Percentiles rank a stretch among this genome's conserved stretches.
phyloP scores from a whole-genome alignment of 441 rosid species.

The Populus hybrid region DNA sequence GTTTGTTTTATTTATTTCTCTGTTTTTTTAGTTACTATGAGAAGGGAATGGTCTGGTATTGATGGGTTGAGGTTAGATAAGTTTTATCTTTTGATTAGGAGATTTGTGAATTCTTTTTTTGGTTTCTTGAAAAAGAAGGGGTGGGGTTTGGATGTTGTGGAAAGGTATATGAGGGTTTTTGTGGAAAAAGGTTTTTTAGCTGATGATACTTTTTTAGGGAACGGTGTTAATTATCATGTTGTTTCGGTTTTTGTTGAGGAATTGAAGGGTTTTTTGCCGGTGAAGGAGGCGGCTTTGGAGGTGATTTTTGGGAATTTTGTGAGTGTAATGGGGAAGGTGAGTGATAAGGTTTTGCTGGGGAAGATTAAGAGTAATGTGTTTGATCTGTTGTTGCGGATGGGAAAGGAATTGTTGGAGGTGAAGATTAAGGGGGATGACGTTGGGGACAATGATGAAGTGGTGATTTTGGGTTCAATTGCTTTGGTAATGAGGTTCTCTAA shows the following conservation, averaged over 20 bases:
- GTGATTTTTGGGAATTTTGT: conserved; percentile 47
- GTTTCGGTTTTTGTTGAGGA: conserved; percentile 73
- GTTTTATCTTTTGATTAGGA: conserved; percentile 77
- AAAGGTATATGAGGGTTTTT: conserved; percentile 42
- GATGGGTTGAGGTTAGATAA: conserved; percentile 82
- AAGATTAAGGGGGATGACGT: conserved; percentile 37
- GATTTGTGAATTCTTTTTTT: conserved; percentile 54
- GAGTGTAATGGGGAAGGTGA: conserved; percentile 43
- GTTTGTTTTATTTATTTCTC: conserved; percentile 59
- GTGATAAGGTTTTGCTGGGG: conserved; percentile 61
- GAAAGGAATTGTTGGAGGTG: conserved; percentile 47
- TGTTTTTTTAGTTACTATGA: conserved; percentile 72
- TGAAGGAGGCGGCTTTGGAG: conserved; percentile 44
- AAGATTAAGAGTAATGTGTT: conserved; percentile 74
- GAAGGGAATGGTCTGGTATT: conserved; percentile 90
- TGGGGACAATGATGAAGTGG: conserved; percentile 42
- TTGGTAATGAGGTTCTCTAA: conserved; percentile 51
- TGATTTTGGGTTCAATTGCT: conserved; percentile 56
- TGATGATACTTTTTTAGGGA: conserved; percentile 54
- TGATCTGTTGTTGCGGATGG: conserved; percentile 50
- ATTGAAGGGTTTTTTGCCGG: conserved; percentile 57
- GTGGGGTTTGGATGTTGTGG: conserved; percentile 61
- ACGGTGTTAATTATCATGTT: conserved; percentile 80
- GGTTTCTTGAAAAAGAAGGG: conserved; percentile 39
- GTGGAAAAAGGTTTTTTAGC: conserved; percentile 48